These are phyloP conservation scores for Dicorynia guianensis DNA, from an alignment of 306 rosid genomes.

Conservation along the genomic window DNA sequence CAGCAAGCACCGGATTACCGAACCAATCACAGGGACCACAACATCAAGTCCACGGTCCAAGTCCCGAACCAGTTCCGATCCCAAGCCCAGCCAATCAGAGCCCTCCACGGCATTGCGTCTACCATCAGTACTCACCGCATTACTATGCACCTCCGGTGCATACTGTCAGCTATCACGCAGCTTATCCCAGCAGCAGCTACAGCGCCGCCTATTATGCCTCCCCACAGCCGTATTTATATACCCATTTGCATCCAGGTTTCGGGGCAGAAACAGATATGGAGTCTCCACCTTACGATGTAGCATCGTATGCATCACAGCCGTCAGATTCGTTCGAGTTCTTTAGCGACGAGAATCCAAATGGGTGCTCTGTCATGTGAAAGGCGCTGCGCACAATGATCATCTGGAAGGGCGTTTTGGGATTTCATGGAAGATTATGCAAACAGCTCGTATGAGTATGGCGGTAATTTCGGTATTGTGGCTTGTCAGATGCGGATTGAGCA, in stretches of 20 bases:
- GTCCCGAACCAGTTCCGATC: slow-evolving; percentile 30
- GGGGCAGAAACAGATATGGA: slow-evolving; percentile 40
- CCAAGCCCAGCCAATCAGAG: slow-evolving; percentile 48
- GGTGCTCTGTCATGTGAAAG: slow-evolving; percentile 63
- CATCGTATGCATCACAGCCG: slow-evolving; percentile 38
- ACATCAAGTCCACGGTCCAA: slow-evolving; percentile 20
- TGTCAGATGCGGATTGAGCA: background rate
- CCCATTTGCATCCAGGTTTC: slow-evolving; percentile 33
- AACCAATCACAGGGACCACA: slow-evolving; percentile 28
- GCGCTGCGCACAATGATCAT: background rate
- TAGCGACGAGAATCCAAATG: slow-evolving; percentile 88
- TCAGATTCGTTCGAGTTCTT: slow-evolving; percentile 59
- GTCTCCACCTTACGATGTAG: slow-evolving; percentile 25
- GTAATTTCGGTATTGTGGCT: background rate
- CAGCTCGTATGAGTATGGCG: slow-evolving; percentile 40
- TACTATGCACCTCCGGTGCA: slow-evolving; percentile 38
- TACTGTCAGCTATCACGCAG: slow-evolving; percentile 47
- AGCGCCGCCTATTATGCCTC: slow-evolving; percentile 53
- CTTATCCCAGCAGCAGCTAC: slow-evolving; percentile 41
- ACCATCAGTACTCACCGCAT: slow-evolving; percentile 47
- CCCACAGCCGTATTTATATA: slow-evolving; percentile 46
- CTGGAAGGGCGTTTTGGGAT: background rate
- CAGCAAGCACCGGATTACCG: slow-evolving; percentile 37
- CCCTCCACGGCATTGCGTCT: slow-evolving; percentile 43
- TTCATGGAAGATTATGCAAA: background rate